phyloP scores from a whole-genome alignment of 352 stramenopile genomes.

The Plasmopara viticola region DNA sequence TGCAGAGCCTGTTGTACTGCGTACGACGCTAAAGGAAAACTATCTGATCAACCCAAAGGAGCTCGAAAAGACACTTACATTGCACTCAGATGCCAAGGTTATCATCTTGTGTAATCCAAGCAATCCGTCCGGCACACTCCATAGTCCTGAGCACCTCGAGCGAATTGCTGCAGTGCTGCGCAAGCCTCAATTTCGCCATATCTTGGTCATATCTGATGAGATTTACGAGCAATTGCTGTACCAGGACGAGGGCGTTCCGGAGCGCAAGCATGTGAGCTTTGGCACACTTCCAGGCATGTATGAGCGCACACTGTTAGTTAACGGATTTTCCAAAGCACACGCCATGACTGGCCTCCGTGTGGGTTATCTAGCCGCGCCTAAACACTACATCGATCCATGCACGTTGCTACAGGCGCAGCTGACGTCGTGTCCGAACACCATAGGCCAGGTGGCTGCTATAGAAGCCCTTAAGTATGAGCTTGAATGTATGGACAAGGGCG shows the following conservation, averaged over 20 bases:
- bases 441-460: slow-evolving; percentile 88
- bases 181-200: slow-evolving; percentile 42
- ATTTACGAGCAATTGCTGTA: slow-evolving; percentile 96
- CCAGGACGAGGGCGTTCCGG: slow-evolving; percentile 52
- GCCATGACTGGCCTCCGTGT: slow-evolving; percentile 95
- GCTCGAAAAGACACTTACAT: slow-evolving; percentile 63
- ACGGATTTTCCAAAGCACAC: slow-evolving; percentile 62
- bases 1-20: slow-evolving; percentile 85
- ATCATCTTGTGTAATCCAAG: slow-evolving; percentile 95
- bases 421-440: slow-evolving; percentile 91
- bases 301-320: slow-evolving; percentile 77
- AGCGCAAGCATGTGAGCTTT: slow-evolving; percentile 58
- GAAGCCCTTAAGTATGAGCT: slow-evolving; percentile 84
- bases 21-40: slow-evolving; percentile 81
- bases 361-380: slow-evolving; percentile 82
- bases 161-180: slow-evolving; percentile 30
- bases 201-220: slow-evolving; percentile 90
- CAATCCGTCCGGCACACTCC: slow-evolving; percentile 89
- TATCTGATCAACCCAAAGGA: slow-evolving; percentile 86
- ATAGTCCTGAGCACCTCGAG: slow-evolving; percentile 50
- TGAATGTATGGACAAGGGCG: slow-evolving; percentile 40
- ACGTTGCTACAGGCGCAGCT: slow-evolving; percentile 93
- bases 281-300: slow-evolving; percentile 80
- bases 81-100: slow-evolving; percentile 63
- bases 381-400: slow-evolving; percentile 74